A percentile compares a stretch with the other conserved stretches of the same genome.
Conservation (phyloP, 2,329 filamentous ascomycete genomes). For the Xylariales sp. region DNA sequence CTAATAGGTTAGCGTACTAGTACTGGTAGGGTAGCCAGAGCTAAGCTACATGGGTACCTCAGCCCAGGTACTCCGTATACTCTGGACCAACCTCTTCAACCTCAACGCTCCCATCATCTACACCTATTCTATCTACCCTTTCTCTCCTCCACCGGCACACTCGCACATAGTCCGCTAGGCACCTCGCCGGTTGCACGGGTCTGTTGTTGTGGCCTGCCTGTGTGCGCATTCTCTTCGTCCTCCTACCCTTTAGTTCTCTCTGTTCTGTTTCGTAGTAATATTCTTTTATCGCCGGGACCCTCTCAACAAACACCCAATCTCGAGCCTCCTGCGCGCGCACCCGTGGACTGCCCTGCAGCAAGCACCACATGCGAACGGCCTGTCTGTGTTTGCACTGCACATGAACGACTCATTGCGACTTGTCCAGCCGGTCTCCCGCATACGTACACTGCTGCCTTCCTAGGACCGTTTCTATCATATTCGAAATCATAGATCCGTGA, state of each 20-base stretch:
- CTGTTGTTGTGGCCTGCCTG: conserved; percentile 43
- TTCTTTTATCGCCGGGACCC: conserved; percentile 22
- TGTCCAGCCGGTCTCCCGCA: conserved; percentile 25
- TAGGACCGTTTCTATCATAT: conserved; percentile 5
- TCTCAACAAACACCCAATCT: background rate
- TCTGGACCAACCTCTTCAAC: conserved; percentile 28
- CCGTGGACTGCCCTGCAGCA: conserved; percentile 21
- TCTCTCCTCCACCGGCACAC: conserved; percentile 39
- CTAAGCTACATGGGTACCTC: conserved; percentile 10
- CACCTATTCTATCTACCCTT: background rate
- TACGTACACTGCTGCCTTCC: conserved; percentile 17
- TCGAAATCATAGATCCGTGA: conserved; percentile 13
- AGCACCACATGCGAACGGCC: conserved; percentile 30
- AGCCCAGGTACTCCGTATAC: conserved; percentile 1
- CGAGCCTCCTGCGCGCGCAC: conserved; percentile 15
- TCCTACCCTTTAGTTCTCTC: conserved; percentile 41
- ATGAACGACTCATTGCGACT: conserved; percentile 16
- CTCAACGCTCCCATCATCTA: conserved; percentile 25
- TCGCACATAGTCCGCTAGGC: conserved; percentile 38
- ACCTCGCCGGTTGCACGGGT: conserved; percentile 46
- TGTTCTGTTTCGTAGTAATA: conserved; percentile 31
- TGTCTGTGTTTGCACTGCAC: conserved; percentile 16
- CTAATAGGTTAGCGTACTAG: no score
- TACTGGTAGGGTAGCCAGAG: background rate
- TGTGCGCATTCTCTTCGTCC: conserved; percentile 33